Evolutionary conservation across 1,284 basidiomycete species (phyloP).

Genomic region (Takashimella koratensis): DNA sequence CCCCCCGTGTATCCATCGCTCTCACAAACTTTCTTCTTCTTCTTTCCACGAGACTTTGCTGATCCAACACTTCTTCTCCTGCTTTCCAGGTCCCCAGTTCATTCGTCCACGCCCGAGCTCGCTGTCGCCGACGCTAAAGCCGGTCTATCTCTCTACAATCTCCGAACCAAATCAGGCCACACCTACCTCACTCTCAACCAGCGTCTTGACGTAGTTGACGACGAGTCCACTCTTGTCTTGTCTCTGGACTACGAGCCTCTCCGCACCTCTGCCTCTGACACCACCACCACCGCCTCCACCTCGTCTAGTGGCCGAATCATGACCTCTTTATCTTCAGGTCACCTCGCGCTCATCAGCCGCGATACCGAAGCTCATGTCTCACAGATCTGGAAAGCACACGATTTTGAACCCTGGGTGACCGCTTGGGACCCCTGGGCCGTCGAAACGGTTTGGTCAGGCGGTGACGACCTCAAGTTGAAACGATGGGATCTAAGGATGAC

Average conservation of each 20-base stretch:
- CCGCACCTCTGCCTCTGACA: not conserved
- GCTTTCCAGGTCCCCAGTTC: not conserved
- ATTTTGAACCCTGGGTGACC: conserved; percentile 90
- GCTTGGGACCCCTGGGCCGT: conserved; percentile 83
- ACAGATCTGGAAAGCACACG: conserved; percentile 79
- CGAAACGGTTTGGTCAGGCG: conserved; percentile 80
- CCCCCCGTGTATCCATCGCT: not conserved
- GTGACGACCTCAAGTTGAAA: conserved; percentile 87
- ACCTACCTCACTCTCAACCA: conserved; percentile 39
- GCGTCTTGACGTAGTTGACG: conserved; percentile 57
- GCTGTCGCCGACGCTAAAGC: conserved; percentile 82
- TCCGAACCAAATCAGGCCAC: conserved; percentile 19
- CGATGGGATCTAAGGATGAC: conserved; percentile 84
- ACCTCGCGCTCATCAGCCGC: conserved; percentile 60
- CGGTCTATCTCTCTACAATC: conserved; percentile 61
- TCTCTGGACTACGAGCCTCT: conserved; percentile 63
- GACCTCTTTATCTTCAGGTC: conserved; percentile 75
- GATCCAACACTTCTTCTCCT: not conserved
- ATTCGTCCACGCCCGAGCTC: conserved; percentile 48
- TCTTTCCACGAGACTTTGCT: too few relatives aligned
- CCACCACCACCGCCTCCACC: not conserved
- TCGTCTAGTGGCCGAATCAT: conserved; percentile 51
- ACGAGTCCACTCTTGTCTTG: conserved; percentile 63
- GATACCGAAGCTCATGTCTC: conserved; percentile 51
- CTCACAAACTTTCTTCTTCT: not conserved